phyloP scores from a whole-genome alignment of 345 rosid genomes.

The Fremontodendron californicum region DNA sequence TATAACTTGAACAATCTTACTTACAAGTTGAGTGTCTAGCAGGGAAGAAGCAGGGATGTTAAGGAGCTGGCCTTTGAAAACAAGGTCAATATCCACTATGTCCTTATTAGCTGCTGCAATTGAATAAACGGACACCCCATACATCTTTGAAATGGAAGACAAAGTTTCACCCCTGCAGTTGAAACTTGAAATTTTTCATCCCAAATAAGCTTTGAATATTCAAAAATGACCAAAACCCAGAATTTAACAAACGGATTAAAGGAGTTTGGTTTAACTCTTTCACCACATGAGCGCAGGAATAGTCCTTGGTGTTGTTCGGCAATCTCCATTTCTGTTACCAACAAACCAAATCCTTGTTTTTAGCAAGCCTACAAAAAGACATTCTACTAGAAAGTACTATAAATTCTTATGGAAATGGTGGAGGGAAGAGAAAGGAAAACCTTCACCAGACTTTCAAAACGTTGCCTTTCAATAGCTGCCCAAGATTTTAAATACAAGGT shows the following conservation, averaged over 20 bases:
- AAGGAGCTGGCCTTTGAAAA: conserved; percentile 9
- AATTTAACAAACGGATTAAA: neutral
- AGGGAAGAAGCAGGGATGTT: conserved; percentile 6
- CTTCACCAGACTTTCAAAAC: neutral
- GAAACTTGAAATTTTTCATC: neutral
- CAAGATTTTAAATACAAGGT: neutral
- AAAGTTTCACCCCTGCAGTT: conserved; percentile 11
- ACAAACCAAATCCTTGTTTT: neutral
- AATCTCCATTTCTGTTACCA: conserved; percentile 14
- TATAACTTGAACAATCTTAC: neutral
- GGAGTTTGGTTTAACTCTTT: conserved; percentile 12
- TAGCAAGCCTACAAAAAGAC: neutral
- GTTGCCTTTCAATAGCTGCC: neutral
- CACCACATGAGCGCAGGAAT: neutral
- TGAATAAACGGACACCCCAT: conserved; percentile 4
- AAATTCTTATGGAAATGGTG: neutral
- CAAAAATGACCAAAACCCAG: neutral
- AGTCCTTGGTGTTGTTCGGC: neutral
- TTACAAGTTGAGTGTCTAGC: neutral
- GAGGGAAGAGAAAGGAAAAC: neutral
- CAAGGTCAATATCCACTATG: conserved; percentile 7
- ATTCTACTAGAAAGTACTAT: neutral
- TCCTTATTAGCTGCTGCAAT: conserved; percentile 10
- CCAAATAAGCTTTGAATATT: neutral
- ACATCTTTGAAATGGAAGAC: conserved; percentile 11